phyloP scores from a whole-genome alignment of 2,329 filamentous ascomycete species.

The Diaporthe velutina region DNA sequence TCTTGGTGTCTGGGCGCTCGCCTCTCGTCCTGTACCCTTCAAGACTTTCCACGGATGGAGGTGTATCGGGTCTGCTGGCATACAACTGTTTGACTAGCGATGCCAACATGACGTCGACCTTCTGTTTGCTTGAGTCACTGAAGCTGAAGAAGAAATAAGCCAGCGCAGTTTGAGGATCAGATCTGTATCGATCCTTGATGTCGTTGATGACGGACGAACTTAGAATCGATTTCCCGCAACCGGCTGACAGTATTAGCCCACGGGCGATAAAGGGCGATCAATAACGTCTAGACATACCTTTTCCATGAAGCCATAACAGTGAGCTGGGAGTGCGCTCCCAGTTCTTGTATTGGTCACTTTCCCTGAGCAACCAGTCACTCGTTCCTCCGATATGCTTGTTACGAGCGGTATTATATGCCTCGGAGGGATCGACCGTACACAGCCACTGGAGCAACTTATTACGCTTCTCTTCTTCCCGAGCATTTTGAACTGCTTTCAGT shows the following conservation, averaged over 20 bases:
- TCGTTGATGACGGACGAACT: constrained; percentile 13
- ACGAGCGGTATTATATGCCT: not conserved
- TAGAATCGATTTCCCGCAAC: not conserved
- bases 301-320: not conserved
- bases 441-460: not conserved
- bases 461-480: not conserved
- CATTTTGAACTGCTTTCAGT: not conserved
- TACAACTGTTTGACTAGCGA: constrained; percentile 40
- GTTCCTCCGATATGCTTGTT: not conserved
- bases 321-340: not conserved
- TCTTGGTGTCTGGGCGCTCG: constrained; percentile 6
- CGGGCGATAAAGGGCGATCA: no score
- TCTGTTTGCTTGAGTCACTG: constrained; percentile 40
- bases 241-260: not conserved
- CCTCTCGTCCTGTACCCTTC: not conserved
- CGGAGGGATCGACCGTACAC: not conserved
- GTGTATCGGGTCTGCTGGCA: not conserved
- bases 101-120: constrained; percentile 38
- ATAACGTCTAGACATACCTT: not conserved
- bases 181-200: not conserved
- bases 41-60: not conserved
- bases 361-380: not conserved
- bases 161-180: constrained; percentile 15
- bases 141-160: constrained; percentile 46
- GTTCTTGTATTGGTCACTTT: not conserved